Base-by-base conservation (phyloP, 148 eudicot genomes). In the Rhododendron henanense region DNA sequence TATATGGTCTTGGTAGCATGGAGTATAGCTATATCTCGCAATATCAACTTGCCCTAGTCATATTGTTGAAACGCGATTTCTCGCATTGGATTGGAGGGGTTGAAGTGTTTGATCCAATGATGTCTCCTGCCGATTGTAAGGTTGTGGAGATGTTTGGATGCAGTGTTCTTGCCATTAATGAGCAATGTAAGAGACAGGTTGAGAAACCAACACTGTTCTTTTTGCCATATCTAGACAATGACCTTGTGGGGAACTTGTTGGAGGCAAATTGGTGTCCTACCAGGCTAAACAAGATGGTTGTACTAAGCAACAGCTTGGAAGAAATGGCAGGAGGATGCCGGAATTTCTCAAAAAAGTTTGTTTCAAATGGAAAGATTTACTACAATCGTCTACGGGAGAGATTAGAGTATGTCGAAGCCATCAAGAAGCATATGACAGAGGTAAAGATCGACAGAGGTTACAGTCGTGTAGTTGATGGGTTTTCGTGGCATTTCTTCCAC, bases 401-500 rank as follows among this genome's bases (percentile, higher is more conserved):
- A 23, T 50, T 79, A 31, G 82, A 79, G 57, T 80, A 80, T 80
- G 53, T 80, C 25, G 59, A 50, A 50, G 63, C 37, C 83, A 80
- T 50, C 31, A 25, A 80, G 83, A 51, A 80, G 5, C 61, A 80
- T 59, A 14, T 39, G n/a, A 79, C 14, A 13, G 83, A 80, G 33
- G 0, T 78, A 78, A 44, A 47, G 53, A 44, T 78, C 6, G 33
- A 10, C 53, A 3, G 2, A n/a, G 6, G 6, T 78, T 41, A 28
- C 35, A 6, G 41, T 3, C 4, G 14, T 14, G 28, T 80, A 28
- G 15, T 80, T 80, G 0, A 23, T 1, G 63, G 11, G 82, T 25
- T 80, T 80, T n/a, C 37, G 1, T 80, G 83, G 83, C 61, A 80
- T 80, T 80, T 80, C 59, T 80, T 80, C 63, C 14, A 80, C 61